Percentiles rank a stretch among this genome's conserved stretches.
Conservation (phyloP, 352 stramenopile genomes). For the Thalassiosira ordinaria region DNA sequence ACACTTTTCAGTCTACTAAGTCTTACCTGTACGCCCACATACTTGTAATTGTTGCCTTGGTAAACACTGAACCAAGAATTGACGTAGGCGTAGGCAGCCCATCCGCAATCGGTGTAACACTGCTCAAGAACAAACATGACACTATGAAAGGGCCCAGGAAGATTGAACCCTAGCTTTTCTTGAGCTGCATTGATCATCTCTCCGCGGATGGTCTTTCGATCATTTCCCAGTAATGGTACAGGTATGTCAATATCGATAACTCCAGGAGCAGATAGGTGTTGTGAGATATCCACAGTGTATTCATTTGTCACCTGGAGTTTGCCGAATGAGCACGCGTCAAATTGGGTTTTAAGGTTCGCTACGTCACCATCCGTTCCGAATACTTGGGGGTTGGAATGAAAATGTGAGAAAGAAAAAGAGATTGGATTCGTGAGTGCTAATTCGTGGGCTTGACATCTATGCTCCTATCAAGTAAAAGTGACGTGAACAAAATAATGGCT, state of each 20-base stretch:
- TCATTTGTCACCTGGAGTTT: constrained; percentile 36
- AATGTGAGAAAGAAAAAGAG: too few relatives aligned
- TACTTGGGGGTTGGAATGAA: too few relatives aligned
- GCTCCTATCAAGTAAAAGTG: too few relatives aligned
- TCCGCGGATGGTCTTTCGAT: constrained; percentile 5
- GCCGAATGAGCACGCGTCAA: constrained; percentile 47
- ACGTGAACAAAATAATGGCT: too few relatives aligned
- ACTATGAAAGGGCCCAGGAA: constrained; percentile 27
- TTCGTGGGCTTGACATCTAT: too few relatives aligned
- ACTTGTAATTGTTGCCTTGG: constrained; percentile 46
- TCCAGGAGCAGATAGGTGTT: constrained; percentile 32
- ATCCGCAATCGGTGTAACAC: constrained; percentile 53
- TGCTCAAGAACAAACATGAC: constrained; percentile 43
- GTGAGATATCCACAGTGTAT: constrained; percentile 30
- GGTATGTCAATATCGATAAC: constrained; percentile 38
- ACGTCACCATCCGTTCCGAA: constrained; percentile 47
- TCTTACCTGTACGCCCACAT: constrained; percentile 16
- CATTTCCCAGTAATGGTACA: constrained; percentile 13
- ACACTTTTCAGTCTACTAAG: too few relatives aligned
- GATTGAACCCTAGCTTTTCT: constrained; percentile 16
- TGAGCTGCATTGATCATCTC: constrained; percentile 15
- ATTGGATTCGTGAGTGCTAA: too few relatives aligned
- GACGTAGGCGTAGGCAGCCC: constrained; percentile 50
- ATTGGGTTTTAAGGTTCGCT: constrained; percentile 43
- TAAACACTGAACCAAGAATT: constrained; percentile 30